phyloP scores from a whole-genome alignment of 2,329 filamentous ascomycete species.

The Colletotrichum sojae region DNA sequence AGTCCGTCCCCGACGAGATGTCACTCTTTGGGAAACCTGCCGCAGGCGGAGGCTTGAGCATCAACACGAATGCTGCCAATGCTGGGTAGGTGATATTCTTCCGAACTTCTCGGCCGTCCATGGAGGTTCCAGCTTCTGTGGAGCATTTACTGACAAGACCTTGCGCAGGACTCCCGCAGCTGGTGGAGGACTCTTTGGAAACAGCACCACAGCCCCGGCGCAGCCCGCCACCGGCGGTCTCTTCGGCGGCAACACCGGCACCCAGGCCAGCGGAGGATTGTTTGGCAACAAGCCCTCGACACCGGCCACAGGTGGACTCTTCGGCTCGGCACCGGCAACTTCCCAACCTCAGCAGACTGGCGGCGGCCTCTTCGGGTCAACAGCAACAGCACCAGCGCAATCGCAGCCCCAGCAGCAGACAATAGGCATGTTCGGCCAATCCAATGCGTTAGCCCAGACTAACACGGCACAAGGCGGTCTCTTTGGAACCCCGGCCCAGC shows the following conservation, averaged over 20 bases:
- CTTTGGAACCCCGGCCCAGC: constrained; percentile 38
- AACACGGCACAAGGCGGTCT: constrained; percentile 41
- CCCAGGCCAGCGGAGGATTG: constrained; percentile 27
- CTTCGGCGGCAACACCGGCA: constrained; percentile 36
- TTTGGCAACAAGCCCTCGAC: constrained; percentile 29
- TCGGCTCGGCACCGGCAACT: constrained; percentile 46
- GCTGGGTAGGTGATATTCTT: constrained; percentile 59
- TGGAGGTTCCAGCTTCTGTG: neutral
- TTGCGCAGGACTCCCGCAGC: constrained; percentile 25
- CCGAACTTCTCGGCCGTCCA: constrained; percentile 7
- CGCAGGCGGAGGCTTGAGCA: constrained; percentile 68
- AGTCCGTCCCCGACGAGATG: constrained; percentile 4
- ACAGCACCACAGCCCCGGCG: constrained; percentile 14
- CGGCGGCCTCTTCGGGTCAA: constrained; percentile 24
- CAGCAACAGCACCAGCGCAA: neutral
- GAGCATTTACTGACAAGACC: neutral
- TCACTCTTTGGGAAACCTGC: neutral
- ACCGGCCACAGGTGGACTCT: constrained; percentile 55
- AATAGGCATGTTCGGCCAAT: constrained; percentile 17
- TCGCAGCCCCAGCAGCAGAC: constrained; percentile 6
- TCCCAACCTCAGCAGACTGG: constrained; percentile 48
- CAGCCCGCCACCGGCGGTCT: constrained; percentile 39
- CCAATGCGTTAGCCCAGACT: constrained; percentile 1
- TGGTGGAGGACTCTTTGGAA: constrained; percentile 35
- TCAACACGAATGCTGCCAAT: constrained; percentile 75